Conservation (phyloP, 2,329 filamentous ascomycete species). For the Emmonsiellopsis sp. region DNA sequence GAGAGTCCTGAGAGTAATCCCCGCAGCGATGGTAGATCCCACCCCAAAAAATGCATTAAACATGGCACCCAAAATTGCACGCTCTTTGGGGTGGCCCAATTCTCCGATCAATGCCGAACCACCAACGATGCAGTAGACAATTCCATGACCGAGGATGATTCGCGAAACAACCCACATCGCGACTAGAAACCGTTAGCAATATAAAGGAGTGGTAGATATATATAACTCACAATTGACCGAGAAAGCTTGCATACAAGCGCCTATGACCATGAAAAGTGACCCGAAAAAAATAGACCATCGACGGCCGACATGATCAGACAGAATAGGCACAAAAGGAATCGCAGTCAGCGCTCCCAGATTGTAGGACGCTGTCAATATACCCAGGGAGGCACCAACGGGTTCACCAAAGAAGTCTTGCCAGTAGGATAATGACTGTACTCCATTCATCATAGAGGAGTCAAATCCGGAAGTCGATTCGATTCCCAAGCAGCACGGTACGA, state of each 20-base stretch:
- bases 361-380: constrained; percentile 48
- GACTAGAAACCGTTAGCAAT: constrained; percentile 18
- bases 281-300: constrained; percentile 45
- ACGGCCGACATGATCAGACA: constrained; percentile 45
- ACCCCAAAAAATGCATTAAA: constrained; percentile 42
- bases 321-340: constrained; percentile 44
- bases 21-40: constrained; percentile 37
- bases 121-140: constrained; percentile 47
- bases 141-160: constrained; percentile 47
- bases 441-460: constrained; percentile 39
- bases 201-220: constrained; percentile 12
- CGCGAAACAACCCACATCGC: constrained; percentile 50
- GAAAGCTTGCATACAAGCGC: constrained; percentile 31
- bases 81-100: constrained; percentile 39
- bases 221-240: constrained; percentile 20
- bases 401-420: constrained; percentile 35
- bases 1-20: constrained; percentile 34
- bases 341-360: constrained; percentile 47
- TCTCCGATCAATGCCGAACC: constrained; percentile 48
- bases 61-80: constrained; percentile 39
- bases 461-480: constrained; percentile 51
- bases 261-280: constrained; percentile 38
- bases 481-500: constrained; percentile 50
- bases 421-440: constrained; percentile 22
- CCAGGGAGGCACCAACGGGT: constrained; percentile 34